These are phyloP conservation scores for Globisporangium lucens DNA, from an alignment of 352 stramenopile species.

Conservation along the genomic window DNA sequence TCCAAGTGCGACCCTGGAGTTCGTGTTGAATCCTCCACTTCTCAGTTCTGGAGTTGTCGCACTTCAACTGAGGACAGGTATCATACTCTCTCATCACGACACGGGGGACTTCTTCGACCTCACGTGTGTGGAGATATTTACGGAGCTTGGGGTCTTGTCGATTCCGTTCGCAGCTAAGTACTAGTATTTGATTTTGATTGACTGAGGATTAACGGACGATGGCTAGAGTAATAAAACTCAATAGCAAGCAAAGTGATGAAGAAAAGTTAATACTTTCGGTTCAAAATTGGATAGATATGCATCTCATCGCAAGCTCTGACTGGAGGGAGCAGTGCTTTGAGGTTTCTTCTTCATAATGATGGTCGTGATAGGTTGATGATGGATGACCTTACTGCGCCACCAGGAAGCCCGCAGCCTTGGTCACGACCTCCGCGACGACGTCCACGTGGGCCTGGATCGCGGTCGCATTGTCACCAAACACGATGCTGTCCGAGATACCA, in stretches of 20 bases:
- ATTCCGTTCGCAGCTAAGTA: too few species aligned
- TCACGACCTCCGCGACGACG: slow-evolving; percentile 35
- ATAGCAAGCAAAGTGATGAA: background rate
- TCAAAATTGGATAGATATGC: background rate
- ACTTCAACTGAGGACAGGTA: too few species aligned
- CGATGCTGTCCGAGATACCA: slow-evolving; percentile 41
- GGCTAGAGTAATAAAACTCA: background rate
- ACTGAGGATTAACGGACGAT: background rate
- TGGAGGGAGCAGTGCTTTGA: background rate
- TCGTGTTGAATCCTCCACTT: too few species aligned
- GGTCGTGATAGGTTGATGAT: background rate
- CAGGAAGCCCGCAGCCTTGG: slow-evolving; percentile 25
- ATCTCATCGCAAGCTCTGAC: background rate
- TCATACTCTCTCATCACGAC: too few species aligned
- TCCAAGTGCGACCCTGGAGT: too few species aligned
- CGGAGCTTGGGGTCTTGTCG: too few species aligned
- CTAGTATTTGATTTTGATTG: background rate
- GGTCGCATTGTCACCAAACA: slow-evolving; percentile 35
- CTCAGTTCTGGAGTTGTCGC: too few species aligned
- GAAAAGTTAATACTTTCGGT: background rate
- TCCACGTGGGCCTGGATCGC: slow-evolving; percentile 44
- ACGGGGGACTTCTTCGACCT: too few species aligned
- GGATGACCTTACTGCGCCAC: background rate
- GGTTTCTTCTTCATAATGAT: background rate
- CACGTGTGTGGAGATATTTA: too few species aligned